phyloP scores from a whole-genome alignment of 2,329 filamentous ascomycete genomes.

The Pyrenophora seminiperda region DNA sequence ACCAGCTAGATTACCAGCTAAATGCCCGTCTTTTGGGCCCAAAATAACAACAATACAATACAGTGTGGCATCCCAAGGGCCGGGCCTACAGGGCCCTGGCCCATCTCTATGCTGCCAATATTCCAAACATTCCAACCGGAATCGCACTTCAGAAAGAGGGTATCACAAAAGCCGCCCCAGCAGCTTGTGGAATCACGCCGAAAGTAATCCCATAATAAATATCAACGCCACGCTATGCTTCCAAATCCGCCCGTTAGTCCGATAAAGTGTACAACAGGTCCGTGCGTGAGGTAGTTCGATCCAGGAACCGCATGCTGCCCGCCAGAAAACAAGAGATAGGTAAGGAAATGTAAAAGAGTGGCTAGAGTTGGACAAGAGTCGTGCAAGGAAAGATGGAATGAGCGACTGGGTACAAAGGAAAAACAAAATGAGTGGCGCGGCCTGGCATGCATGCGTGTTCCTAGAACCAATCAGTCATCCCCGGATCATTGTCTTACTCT shows the following conservation, averaged over 20 bases:
- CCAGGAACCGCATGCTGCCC: slow-evolving; percentile 28
- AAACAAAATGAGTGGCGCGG: slow-evolving; percentile 44
- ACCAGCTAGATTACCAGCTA: slow-evolving; percentile 12
- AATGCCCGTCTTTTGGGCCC: neutral
- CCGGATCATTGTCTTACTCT: slow-evolving; percentile 25
- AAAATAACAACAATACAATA: slow-evolving; percentile 2
- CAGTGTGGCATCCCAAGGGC: slow-evolving; percentile 6
- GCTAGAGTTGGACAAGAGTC: slow-evolving; percentile 28
- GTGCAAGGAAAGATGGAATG: slow-evolving; percentile 35
- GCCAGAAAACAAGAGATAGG: slow-evolving; percentile 17
- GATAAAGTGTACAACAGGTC: slow-evolving; percentile 1
- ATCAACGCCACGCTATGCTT: slow-evolving; percentile 36
- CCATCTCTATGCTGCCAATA: slow-evolving; percentile 10
- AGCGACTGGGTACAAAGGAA: slow-evolving; percentile 45
- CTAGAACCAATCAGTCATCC: slow-evolving; percentile 21
- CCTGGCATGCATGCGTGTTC: slow-evolving; percentile 36
- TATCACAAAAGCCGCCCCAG: slow-evolving; percentile 24
- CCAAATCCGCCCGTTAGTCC: slow-evolving; percentile 4
- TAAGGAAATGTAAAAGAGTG: slow-evolving; percentile 15
- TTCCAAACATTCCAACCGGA: slow-evolving; percentile 4
- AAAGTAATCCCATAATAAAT: slow-evolving; percentile 20
- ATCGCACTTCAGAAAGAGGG: slow-evolving; percentile 20
- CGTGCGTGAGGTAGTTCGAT: slow-evolving; percentile 3
- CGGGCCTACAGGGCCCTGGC: slow-evolving; percentile 1
- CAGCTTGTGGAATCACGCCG: slow-evolving; percentile 35